Evolutionary conservation across 1,139 yeast species (phyloP).

Genomic region (Diutina sp.): DNA sequence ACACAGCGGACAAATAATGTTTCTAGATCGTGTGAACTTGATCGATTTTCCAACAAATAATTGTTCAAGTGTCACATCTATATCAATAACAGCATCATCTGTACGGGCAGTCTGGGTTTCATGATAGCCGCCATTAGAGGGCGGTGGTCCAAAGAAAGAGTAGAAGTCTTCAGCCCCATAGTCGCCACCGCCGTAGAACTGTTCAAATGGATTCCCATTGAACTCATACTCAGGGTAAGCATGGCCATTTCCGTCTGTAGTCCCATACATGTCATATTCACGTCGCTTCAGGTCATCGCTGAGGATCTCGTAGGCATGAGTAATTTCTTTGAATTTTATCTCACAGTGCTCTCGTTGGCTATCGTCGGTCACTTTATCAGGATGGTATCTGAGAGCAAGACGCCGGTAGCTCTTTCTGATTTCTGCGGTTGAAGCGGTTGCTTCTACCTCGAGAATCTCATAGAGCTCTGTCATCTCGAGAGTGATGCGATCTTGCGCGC

Average conservation of each 20-base stretch:
- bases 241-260: conserved; percentile 17
- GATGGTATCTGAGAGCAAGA: conserved; percentile 63
- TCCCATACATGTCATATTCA: conserved; percentile 47
- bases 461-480: conserved; percentile 23
- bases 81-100: conserved; percentile 53
- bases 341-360: conserved; percentile 58
- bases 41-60: conserved; percentile 71
- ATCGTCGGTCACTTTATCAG: conserved; percentile 65
- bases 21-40: conserved; percentile 63
- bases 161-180: conserved; percentile 59
- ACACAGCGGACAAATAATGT: conserved; percentile 60
- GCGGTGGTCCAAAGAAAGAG: conserved; percentile 36
- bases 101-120: conserved; percentile 24
- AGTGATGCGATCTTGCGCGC: neutral
- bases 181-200: conserved; percentile 17
- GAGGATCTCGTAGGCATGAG: conserved; percentile 67
- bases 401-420: conserved; percentile 69
- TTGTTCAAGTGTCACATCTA: conserved; percentile 61
- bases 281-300: conserved; percentile 48
- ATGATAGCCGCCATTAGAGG: conserved; percentile 20
- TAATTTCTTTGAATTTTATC: conserved; percentile 58
- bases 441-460: conserved; percentile 54
- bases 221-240: conserved; percentile 6
- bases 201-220: conserved; percentile 29
- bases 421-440: conserved; percentile 49